Evolutionary conservation across 2,329 filamentous ascomycete species (phyloP), one percentile per base, ranked within the genome.

Genomic region (Dothistroma pini): DNA sequence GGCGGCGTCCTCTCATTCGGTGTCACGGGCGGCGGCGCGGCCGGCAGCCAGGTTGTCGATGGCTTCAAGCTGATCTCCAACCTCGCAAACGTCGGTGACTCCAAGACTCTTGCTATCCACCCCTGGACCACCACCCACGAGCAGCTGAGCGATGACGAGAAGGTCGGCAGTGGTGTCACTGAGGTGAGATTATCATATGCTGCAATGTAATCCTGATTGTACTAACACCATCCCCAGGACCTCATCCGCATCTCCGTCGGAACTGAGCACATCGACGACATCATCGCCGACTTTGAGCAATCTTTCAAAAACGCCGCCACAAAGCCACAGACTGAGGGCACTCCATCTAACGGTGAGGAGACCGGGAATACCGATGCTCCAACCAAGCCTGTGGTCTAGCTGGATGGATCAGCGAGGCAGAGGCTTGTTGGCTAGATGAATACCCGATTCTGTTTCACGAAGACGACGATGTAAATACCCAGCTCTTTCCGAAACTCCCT

Each of bases 221-320:
- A 50, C 63, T 63, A 29, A 69, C 71, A 35, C 64, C 51, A 29
- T n/a, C 51, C 55, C 11, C 75, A 91, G 83, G 93, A 96, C 72
- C 86, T 93, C 44, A 96, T 97, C 76, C 90, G 93, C 65, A 95
- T 97, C 72, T 97, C 93, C 0, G 93, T 97, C 61, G 93, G 93
- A 56, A 96, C 89, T 0, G 93, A 97, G 80, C 92, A 97, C 76
- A 96, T 97, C 74, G 93, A 96, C 79, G 93, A 97, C 73, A 97
- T 97, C 71, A 95, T 96, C 72, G 89, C 87, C 69, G 93, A 97
- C 78, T 97, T 97, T 74, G 89, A 93, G 76, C 93, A 96, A 81
- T 90, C 90, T 0, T 96, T 97, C 77, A 83, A 86, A 73, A 82
- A 84, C 29, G 73, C 78, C 7, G 77, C 77, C 0, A 80, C 78